phyloP scores from a whole-genome alignment of 371 early-diverging fungal genomes.

The Mucor irregularis region DNA sequence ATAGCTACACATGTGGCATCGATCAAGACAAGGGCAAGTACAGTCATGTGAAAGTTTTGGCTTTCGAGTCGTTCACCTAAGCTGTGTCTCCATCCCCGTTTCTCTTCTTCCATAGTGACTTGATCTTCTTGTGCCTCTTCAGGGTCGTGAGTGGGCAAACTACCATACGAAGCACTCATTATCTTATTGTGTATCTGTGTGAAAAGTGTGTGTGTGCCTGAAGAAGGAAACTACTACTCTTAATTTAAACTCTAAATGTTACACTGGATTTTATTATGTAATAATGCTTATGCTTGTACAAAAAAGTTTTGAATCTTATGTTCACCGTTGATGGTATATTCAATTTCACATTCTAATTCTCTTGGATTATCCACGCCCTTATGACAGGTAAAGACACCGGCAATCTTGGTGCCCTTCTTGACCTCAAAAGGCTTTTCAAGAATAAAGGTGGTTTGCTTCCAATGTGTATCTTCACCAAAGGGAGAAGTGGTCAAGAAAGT shows the following conservation, averaged over 20 bases:
- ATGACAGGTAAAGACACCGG: constrained; percentile 58
- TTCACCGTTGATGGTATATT: constrained; percentile 40
- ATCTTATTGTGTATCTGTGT: too few relatives aligned
- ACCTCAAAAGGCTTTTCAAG: constrained; percentile 49
- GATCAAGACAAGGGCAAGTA: constrained; percentile 32
- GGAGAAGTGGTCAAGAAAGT: constrained; percentile 73
- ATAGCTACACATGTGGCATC: constrained; percentile 40
- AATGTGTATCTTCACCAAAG: constrained; percentile 67
- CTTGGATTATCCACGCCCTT: constrained; percentile 58
- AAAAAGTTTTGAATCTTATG: constrained; percentile 33
- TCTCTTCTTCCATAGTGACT: neutral
- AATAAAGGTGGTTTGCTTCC: constrained; percentile 68
- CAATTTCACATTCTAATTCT: constrained; percentile 63
- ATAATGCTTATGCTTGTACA: constrained; percentile 5
- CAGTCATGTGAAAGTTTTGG: constrained; percentile 29
- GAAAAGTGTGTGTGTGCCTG: too few relatives aligned
- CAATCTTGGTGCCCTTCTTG: constrained; percentile 45
- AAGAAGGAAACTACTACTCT: too few relatives aligned
- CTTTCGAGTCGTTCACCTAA: constrained; percentile 43
- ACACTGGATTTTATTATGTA: neutral
- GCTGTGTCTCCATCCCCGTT: constrained; percentile 29
- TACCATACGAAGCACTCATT: neutral
- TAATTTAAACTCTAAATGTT: too few relatives aligned
- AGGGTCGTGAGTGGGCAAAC: neutral
- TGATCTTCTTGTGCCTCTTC: constrained; percentile 1